Base-by-base conservation (phyloP, 176 grass and related monocot genomes). In the Aegilops longissima region DNA sequence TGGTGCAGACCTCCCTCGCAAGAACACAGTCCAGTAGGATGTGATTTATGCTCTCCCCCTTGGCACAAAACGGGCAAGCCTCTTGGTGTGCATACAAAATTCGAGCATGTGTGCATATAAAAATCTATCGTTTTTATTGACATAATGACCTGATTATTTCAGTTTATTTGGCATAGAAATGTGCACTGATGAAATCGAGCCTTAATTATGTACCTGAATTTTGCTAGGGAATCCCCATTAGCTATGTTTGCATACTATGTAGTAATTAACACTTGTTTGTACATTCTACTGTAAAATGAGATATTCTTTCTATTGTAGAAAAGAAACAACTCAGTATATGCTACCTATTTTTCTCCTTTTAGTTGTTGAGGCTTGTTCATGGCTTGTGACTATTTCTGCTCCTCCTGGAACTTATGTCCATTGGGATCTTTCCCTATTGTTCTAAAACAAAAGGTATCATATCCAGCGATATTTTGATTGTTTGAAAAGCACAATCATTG, bases 271-370 rank as follows among this genome's bases (percentile, higher is more conserved):
- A 75, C 71, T 47, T 27, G 70, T 73, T 39, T 39, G 36, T 70
- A 73, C 70, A 73, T 73, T 39, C 70, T 73, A 73, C 70, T 44
- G 70, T 39, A 73, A 24, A 73, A 45, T 45, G 21, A 45, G 38
- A 73, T 70, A 39, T 40, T 73, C 38, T 25, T 42, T 73, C 42
- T 73, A 40, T 73, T 73, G 11, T 44, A 47, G 44, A 74, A 25
- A 47, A 8, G 12, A 45, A 47, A 47, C 71, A 27, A 23, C 71
- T 76, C 42, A 76, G 42, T 30, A 29, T 76, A 30, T 51, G 44
- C 36, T 72, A 51, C 44, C 73, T 76, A 18, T 17, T 76, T 75
- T 51, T 76, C 73, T 51, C 73, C 18, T 71, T 38, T 71, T 71
- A 51, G 9, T 24, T 25, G 47, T 30, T 51, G 44, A 29, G 42